A percentile compares a stretch with the other conserved stretches of the same genome.
Conservation (phyloP, 306 rosid species). For the Medicago lupulina region DNA sequence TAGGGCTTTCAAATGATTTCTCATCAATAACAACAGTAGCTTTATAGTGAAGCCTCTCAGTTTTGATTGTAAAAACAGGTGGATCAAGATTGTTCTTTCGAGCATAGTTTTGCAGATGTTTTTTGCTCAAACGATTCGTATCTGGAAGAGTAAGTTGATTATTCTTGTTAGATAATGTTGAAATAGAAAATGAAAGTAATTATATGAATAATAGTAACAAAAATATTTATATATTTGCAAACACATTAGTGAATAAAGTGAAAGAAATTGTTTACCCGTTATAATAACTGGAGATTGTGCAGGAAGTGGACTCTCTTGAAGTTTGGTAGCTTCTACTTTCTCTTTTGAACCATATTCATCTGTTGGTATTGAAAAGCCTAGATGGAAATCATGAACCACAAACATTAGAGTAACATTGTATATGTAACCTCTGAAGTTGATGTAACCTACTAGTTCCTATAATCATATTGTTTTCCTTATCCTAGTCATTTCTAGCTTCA, state of each 20-base stretch:
- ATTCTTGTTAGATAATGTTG: slow-evolving; percentile 4
- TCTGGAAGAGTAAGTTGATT: slow-evolving; percentile 34
- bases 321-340: background rate
- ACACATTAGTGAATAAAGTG: background rate
- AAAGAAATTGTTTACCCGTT: slow-evolving; percentile 42
- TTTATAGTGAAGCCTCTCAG: slow-evolving; percentile 36
- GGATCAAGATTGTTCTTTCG: slow-evolving; percentile 38
- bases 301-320: slow-evolving; percentile 16
- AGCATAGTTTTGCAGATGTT: slow-evolving; percentile 42
- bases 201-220: background rate
- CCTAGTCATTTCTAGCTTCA: background rate
- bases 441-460: background rate
- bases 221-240: background rate
- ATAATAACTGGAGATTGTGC: background rate
- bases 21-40: slow-evolving; percentile 41
- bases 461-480: background rate
- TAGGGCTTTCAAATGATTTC: slow-evolving; percentile 38
- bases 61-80: slow-evolving; percentile 26
- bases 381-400: background rate
- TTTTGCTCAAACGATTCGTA: slow-evolving; percentile 27
- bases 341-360: slow-evolving; percentile 16
- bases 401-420: background rate
- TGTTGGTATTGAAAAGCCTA: slow-evolving; percentile 13
- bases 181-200: background rate
- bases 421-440: background rate